A percentile compares a stretch with the other conserved stretches of the same genome.
Conservation (phyloP, 768 basidiomycete genomes). For the Boletus subparvulus region DNA sequence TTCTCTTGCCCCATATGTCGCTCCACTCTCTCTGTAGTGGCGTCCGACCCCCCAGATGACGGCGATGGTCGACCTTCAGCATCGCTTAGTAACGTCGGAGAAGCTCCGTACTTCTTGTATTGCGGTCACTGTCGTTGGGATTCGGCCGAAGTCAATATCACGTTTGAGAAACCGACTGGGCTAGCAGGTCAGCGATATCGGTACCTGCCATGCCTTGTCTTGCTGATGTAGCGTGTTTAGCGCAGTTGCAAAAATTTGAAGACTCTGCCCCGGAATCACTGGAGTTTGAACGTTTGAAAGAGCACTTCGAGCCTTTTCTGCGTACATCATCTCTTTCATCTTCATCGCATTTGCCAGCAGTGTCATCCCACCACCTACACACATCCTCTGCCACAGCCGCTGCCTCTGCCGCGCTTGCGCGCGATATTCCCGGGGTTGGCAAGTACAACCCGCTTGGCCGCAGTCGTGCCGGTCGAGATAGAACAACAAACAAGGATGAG, state of each 20-base stretch:
- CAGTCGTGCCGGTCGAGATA: constrained; percentile 53
- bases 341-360: constrained; percentile 53
- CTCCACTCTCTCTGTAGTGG: constrained; percentile 88
- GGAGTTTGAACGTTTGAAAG: constrained; percentile 93
- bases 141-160: constrained; percentile 85
- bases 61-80: constrained; percentile 55
- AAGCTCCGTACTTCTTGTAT: constrained; percentile 87
- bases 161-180: constrained; percentile 95
- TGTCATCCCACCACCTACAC: constrained; percentile 68
- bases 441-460: constrained; percentile 69
- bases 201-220: neutral
- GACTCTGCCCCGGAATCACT: constrained; percentile 80
- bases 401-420: constrained; percentile 83
- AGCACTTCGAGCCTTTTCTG: constrained; percentile 95
- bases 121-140: constrained; percentile 97
- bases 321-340: constrained; percentile 77
- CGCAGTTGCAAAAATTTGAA: constrained; percentile 88
- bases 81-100: constrained; percentile 61
- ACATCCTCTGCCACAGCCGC: constrained; percentile 84
- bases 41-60: constrained; percentile 73
- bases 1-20: constrained; percentile 94
- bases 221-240: constrained; percentile 39
- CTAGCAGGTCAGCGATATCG: constrained; percentile 66
- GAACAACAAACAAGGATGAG: constrained; percentile 70
- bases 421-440: constrained; percentile 80